A percentile compares a stretch with the other conserved stretches of the same genome.
Evolutionary conservation across 2,329 filamentous ascomycete species (phyloP).

Genomic region (Pseudogymnoascus sp.): DNA sequence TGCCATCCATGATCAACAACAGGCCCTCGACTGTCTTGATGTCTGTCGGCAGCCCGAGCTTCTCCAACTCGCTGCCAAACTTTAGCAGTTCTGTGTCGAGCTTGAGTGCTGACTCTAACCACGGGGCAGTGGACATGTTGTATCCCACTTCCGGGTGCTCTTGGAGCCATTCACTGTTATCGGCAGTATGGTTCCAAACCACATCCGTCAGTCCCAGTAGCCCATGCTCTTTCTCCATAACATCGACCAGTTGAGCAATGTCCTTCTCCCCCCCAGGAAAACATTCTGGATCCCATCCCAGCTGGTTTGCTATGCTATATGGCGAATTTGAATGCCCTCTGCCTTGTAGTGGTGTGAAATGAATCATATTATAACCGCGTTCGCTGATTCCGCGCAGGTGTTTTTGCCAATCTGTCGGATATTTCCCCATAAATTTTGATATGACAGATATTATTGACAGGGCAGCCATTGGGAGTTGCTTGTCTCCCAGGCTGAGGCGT

Average conservation of each 20-base stretch:
- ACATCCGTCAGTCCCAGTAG: constrained; percentile 89
- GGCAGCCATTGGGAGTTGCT: constrained; percentile 71
- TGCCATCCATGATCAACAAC: constrained; percentile 68
- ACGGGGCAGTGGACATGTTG: constrained; percentile 82
- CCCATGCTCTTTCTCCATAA: constrained; percentile 76
- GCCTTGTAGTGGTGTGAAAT: constrained; percentile 89
- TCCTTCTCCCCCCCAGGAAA: constrained; percentile 84
- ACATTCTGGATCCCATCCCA: constrained; percentile 69
- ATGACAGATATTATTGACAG: constrained; percentile 89
- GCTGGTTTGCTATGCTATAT: constrained; percentile 92
- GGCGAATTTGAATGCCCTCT: constrained; percentile 89
- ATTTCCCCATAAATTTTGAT: constrained; percentile 96
- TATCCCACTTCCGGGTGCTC: constrained; percentile 94
- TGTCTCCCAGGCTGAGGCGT: constrained; percentile 62
- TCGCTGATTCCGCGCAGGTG: constrained; percentile 82
- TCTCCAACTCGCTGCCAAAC: constrained; percentile 52
- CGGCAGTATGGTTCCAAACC: constrained; percentile 94
- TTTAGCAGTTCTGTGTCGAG: constrained; percentile 67
- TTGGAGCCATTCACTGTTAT: constrained; percentile 90
- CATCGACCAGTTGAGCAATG: constrained; percentile 64
- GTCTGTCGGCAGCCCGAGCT: constrained; percentile 66
- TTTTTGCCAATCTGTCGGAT: constrained; percentile 80
- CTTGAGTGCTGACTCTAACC: constrained; percentile 63
- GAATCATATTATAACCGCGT: constrained; percentile 96
- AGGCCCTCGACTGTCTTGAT: constrained; percentile 66